Conservation (phyloP, 495 filamentous ascomycete species). For the Pyrenopolyporus hunteri region DNA sequence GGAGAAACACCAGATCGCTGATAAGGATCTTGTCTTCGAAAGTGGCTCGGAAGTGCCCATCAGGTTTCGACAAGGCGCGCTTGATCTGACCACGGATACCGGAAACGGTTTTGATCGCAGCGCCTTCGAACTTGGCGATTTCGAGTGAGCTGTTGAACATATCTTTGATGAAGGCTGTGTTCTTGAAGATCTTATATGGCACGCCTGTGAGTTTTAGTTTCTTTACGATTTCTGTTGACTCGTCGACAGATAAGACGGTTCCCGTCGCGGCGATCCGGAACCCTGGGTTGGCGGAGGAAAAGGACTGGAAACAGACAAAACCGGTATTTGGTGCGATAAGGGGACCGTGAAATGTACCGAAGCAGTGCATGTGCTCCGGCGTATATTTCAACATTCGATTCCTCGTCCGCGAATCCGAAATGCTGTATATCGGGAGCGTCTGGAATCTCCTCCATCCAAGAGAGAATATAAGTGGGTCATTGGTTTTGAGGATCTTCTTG, state of each 20-base stretch:
- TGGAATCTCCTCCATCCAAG: slow-evolving; percentile 98
- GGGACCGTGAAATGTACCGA: slow-evolving; percentile 92
- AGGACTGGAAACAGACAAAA: slow-evolving; percentile 90
- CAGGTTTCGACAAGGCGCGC: slow-evolving; percentile 84
- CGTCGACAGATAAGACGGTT: slow-evolving; percentile 89
- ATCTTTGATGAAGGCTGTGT: slow-evolving; percentile 97
- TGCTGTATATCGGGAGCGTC: slow-evolving; percentile 88
- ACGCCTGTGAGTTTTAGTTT: slow-evolving; percentile 93
- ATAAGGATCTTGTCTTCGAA: slow-evolving; percentile 98
- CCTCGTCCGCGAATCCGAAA: slow-evolving; percentile 87
- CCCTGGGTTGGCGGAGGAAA: slow-evolving; percentile 84
- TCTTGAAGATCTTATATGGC: slow-evolving; percentile 98
- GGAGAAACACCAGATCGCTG: slow-evolving; percentile 92
- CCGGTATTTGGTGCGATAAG: slow-evolving; percentile 94
- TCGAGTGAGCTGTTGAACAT: slow-evolving; percentile 95
- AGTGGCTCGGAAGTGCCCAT: slow-evolving; percentile 92
- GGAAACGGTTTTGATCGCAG: slow-evolving; percentile 91
- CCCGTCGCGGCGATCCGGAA: slow-evolving; percentile 96
- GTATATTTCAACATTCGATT: slow-evolving; percentile 99
- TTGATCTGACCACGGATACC: slow-evolving; percentile 97
- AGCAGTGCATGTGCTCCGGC: slow-evolving; percentile 98
- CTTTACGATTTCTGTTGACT: slow-evolving; percentile 95
- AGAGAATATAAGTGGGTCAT: slow-evolving; percentile 95
- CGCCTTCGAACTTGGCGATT: slow-evolving; percentile 97
- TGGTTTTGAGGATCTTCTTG: slow-evolving; percentile 97